A percentile compares a stretch with the other conserved stretches of the same genome.
phyloP scores from a whole-genome alignment of 1,139 yeast genomes.

The Scheffersomyces quercinus region DNA sequence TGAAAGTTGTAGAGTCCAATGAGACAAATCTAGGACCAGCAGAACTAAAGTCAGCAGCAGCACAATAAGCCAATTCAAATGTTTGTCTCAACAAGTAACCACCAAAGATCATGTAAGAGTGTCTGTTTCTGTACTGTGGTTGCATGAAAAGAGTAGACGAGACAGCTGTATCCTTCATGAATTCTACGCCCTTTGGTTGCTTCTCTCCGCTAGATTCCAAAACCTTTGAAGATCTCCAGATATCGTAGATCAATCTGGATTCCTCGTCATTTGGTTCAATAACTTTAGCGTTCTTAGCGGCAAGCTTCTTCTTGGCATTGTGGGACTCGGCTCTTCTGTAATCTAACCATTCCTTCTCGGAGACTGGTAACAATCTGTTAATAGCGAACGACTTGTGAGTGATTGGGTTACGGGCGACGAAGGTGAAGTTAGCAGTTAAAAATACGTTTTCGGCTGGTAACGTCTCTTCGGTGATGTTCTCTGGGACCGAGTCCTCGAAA shows the following conservation, averaged over 20 bases:
- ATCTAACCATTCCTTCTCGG: slow-evolving; percentile 76
- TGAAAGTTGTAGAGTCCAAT: slow-evolving; percentile 85
- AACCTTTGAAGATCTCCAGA: slow-evolving; percentile 66
- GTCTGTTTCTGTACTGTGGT: slow-evolving; percentile 93
- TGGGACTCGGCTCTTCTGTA: slow-evolving; percentile 88
- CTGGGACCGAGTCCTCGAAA: slow-evolving; percentile 52
- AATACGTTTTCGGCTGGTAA: slow-evolving; percentile 52
- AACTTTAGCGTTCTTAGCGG: slow-evolving; percentile 62
- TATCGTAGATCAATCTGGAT: slow-evolving; percentile 68
- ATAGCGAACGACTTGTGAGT: slow-evolving; percentile 87
- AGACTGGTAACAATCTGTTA: slow-evolving; percentile 72
- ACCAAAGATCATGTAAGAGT: slow-evolving; percentile 91
- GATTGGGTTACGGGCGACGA: slow-evolving; percentile 90
- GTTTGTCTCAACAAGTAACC: slow-evolving; percentile 90
- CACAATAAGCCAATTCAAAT: slow-evolving; percentile 88
- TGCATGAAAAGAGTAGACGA: slow-evolving; percentile 87
- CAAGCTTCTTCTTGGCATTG: slow-evolving; percentile 78
- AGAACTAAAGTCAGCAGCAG: slow-evolving; percentile 84
- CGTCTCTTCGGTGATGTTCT: slow-evolving; percentile 46
- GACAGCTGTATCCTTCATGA: slow-evolving; percentile 71
- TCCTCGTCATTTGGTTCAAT: slow-evolving; percentile 77
- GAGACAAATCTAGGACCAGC: slow-evolving; percentile 87
- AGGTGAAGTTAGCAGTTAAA: slow-evolving; percentile 87
- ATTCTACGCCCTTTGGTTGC: slow-evolving; percentile 49
- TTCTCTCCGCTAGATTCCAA: slow-evolving; percentile 27